Evolutionary conservation across 306 rosid species (phyloP).

Genomic region (Delonix regia): DNA sequence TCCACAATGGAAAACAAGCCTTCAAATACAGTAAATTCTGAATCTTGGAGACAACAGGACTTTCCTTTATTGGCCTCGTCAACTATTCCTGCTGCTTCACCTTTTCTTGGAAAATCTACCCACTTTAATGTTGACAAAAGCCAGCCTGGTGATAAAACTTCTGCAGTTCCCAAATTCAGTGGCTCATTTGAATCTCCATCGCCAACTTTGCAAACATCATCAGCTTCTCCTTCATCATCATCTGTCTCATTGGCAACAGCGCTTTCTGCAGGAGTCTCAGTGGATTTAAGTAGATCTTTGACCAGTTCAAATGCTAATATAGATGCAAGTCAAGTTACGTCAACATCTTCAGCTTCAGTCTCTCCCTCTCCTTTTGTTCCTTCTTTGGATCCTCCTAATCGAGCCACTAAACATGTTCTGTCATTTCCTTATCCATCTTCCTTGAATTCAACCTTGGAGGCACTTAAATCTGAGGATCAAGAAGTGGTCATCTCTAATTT

Average conservation of each 20-base stretch:
- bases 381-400: too few relatives aligned
- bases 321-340: constrained; percentile 37
- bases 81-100: constrained; percentile 36
- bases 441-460: constrained; percentile 39
- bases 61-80: constrained; percentile 40
- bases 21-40: constrained; percentile 45
- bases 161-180: constrained; percentile 40
- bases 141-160: constrained; percentile 42
- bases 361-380: too few relatives aligned
- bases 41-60: constrained; percentile 44
- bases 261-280: constrained; percentile 43
- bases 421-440: constrained; percentile 31
- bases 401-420: constrained; percentile 37
- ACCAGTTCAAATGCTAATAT: constrained; percentile 37
- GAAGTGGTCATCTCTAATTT: constrained; percentile 32
- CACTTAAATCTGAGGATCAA: constrained; percentile 46
- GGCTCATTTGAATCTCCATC: constrained; percentile 45
- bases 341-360: constrained; percentile 44
- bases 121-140: constrained; percentile 42
- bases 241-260: constrained; percentile 40
- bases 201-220: constrained; percentile 26
- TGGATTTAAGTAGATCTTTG: constrained; percentile 40
- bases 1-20: constrained; percentile 41
- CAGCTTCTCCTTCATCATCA: constrained; percentile 39
- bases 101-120: constrained; percentile 28